Percentiles rank a stretch among this genome's conserved stretches.
These are phyloP conservation scores for Trametes elegans DNA, from an alignment of 768 basidiomycete genomes.

Conservation along the genomic window DNA sequence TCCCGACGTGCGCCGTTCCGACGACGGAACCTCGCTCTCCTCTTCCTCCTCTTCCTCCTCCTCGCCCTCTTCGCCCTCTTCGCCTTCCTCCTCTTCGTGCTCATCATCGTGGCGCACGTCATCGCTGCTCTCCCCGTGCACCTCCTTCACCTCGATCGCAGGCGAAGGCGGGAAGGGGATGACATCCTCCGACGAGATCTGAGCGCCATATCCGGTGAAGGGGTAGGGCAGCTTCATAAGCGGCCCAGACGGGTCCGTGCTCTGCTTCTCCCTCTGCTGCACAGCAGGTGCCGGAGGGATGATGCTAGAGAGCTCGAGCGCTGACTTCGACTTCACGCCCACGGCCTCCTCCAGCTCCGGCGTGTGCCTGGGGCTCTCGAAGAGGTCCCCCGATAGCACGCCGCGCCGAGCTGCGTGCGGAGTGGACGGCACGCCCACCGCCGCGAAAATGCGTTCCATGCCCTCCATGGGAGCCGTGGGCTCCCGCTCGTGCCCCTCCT, in stretches of 20 bases:
- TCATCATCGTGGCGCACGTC: conserved; percentile 20
- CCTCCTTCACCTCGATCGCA: conserved; percentile 39
- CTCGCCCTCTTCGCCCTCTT: conserved; percentile 45
- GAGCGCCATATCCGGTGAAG: conserved; percentile 60
- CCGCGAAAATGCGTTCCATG: conserved; percentile 60
- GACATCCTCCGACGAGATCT: conserved; percentile 58
- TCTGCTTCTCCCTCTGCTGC: conserved; percentile 47
- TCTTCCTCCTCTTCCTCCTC: conserved; percentile 34
- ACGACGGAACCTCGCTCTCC: conserved; percentile 47
- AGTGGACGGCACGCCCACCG: conserved; percentile 46
- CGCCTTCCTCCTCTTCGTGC: conserved; percentile 37
- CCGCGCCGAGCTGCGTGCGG: conserved; percentile 56
- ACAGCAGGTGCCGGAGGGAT: conserved; percentile 43
- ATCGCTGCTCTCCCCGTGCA: conserved; percentile 16
- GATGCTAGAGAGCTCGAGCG: conserved; percentile 37
- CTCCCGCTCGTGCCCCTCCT: conserved; percentile 24
- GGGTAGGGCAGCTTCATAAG: conserved; percentile 65
- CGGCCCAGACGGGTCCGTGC: conserved; percentile 38
- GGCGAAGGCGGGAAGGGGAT: conserved; percentile 79
- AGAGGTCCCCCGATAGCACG: conserved; percentile 63
- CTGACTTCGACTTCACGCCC: conserved; percentile 16
- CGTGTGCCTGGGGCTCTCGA: conserved; percentile 46
- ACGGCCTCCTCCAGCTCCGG: conserved; percentile 22
- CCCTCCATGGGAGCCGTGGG: conserved; percentile 42
- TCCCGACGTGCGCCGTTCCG: conserved; percentile 61